These are phyloP conservation scores for Beverwykella pulmonaria DNA, from an alignment of 495 filamentous ascomycete genomes.

Conservation along the genomic window DNA sequence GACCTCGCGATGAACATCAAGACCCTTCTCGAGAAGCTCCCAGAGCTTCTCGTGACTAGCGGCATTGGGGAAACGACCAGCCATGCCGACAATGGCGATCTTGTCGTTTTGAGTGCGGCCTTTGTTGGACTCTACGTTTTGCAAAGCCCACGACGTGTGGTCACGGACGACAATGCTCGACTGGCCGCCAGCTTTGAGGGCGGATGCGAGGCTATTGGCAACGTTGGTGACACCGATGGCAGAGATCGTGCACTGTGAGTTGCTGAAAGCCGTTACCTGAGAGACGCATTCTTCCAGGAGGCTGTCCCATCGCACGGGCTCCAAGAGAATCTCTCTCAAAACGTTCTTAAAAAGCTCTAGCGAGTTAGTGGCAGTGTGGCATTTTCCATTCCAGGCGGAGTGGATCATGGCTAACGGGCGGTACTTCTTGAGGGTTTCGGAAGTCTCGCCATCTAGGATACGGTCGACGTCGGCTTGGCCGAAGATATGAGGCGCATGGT, in stretches of 20 bases:
- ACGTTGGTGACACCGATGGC: constrained; percentile 50
- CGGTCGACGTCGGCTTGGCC: constrained; percentile 60
- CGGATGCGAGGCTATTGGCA: constrained; percentile 50
- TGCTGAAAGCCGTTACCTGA: constrained; percentile 41
- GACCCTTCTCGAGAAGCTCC: constrained; percentile 50
- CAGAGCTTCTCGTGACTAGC: constrained; percentile 48
- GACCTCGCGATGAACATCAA: constrained; percentile 58
- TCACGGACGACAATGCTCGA: constrained; percentile 42
- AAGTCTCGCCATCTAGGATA: constrained; percentile 54
- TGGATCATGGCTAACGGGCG: constrained; percentile 43
- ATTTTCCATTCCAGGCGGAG: constrained; percentile 48
- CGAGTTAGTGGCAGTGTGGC: constrained; percentile 43
- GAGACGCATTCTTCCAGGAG: constrained; percentile 47
- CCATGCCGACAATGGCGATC: constrained; percentile 51
- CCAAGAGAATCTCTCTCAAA: constrained; percentile 47
- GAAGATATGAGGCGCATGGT: constrained; percentile 78
- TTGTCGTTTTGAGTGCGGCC: constrained; percentile 52
- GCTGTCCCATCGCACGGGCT: constrained; percentile 49
- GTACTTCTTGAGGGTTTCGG: constrained; percentile 47
- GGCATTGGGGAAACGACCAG: constrained; percentile 49
- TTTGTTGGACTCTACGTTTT: constrained; percentile 20
- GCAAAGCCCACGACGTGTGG: constrained; percentile 40
- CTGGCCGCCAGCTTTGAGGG: constrained; percentile 48
- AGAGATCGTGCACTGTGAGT: constrained; percentile 37
- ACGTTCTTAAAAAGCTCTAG: constrained; percentile 43